Evolutionary conservation across 768 basidiomycete species (phyloP).

Genomic region (Podaxis mareebaensis): DNA sequence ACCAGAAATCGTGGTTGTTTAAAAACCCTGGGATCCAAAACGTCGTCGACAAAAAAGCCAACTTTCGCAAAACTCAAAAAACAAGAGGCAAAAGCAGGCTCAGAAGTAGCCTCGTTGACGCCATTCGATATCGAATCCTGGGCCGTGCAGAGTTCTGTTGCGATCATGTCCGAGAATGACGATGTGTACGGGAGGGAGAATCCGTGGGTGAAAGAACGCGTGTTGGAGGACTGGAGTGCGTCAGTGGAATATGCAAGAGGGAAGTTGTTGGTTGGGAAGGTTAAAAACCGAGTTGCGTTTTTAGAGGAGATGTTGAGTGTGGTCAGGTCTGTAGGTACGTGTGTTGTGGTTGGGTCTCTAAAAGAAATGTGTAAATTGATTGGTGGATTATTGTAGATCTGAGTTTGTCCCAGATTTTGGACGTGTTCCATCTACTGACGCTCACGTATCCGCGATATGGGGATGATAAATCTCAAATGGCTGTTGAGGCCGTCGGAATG

Average conservation of each 20-base stretch:
- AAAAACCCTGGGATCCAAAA: conserved; percentile 14
- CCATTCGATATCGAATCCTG: conserved; percentile 65
- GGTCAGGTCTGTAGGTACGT: conserved; percentile 57
- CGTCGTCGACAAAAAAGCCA: conserved; percentile 25
- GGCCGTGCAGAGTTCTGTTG: conserved; percentile 48
- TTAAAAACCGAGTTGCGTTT: conserved; percentile 57
- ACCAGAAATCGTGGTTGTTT: background rate
- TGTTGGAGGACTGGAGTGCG: conserved; percentile 54
- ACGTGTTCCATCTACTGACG: conserved; percentile 72
- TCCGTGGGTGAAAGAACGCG: conserved; percentile 55
- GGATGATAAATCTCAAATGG: conserved; percentile 68
- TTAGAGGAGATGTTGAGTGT: conserved; percentile 59
- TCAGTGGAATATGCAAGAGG: conserved; percentile 56
- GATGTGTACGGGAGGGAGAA: conserved; percentile 25
- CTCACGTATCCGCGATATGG: conserved; percentile 79
- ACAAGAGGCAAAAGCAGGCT: conserved; percentile 47
- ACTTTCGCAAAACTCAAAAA: conserved; percentile 51
- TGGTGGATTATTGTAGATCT: conserved; percentile 45
- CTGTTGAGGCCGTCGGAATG: conserved; percentile 67
- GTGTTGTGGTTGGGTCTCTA: conserved; percentile 2
- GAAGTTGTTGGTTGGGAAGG: conserved; percentile 50
- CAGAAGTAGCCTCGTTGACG: conserved; percentile 34
- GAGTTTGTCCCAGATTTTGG: conserved; percentile 57
- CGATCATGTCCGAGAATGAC: conserved; percentile 31
- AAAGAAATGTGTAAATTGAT: conserved; percentile 13